Base-by-base conservation (phyloP, 2,329 filamentous ascomycete genomes). In the Hymenoscyphus fraxineus region DNA sequence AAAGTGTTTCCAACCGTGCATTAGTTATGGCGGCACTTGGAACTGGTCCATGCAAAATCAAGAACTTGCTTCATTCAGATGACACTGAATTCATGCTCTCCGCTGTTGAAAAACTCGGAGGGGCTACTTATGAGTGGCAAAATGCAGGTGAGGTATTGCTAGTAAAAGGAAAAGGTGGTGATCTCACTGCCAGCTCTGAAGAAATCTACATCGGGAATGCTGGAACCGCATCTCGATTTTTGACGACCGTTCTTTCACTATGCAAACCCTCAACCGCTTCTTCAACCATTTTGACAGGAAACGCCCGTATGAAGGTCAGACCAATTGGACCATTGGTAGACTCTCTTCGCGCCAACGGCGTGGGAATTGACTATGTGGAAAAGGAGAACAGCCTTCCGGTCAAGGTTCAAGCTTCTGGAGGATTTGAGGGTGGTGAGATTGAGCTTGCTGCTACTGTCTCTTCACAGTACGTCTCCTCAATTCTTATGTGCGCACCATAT, bases 21-120 rank as follows among this genome's bases (percentile, higher is more conserved):
- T 84, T 99, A 47, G 87, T 99, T n/a, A 83, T 99, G 60, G 95
- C 95, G 56, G 95, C 95, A 13, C 87, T 99, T 39, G 93, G 93
- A 40, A 85, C 86, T 63, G 95, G 95, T 19, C 87, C 88, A 32
- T 97, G 93, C 74, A 89, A 90, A 47, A 90, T 99, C 76, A 93
- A 87, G 77, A 98, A 99, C 72, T 81, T 99, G 39, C 84, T 99
- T 12, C 94, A 97, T 78, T 98, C 95, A 0, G 95, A 98, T 72
- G 95, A 99, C 75, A 97, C 93, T 0, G 92, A 98, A 76, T 95
- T 92, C 77, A 99, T 99, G 95, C 82, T 99, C 56, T 92, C 92
- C 64, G 94, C 95, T n/a, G 88, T 99, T 64, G 85, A 86, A 32
- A 88, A 89, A 72, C 85, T 99, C 31, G 88, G 91, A 39, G 95